Conservation (phyloP, 352 stramenopile genomes). For the Phytophthora citrophthora region DNA sequence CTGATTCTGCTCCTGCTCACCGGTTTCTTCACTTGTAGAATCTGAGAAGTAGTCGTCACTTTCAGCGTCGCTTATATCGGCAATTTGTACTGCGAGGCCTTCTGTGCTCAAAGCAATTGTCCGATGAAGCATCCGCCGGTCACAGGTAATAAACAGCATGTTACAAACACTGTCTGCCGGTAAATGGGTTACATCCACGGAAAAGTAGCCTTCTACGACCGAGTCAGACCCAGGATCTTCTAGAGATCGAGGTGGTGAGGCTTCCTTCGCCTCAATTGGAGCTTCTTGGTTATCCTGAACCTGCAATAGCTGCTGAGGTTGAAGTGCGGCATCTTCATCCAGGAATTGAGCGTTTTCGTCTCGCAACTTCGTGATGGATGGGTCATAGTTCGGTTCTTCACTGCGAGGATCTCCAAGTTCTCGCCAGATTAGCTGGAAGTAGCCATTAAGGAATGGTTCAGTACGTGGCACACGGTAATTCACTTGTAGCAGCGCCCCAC, state of each 20-base stretch:
- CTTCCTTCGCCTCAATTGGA: neutral
- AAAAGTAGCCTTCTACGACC: conserved; percentile 45
- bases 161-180: conserved; percentile 55
- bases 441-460: conserved; percentile 56
- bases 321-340: conserved; percentile 30
- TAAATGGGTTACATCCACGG: conserved; percentile 51
- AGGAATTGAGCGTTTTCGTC: conserved; percentile 38
- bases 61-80: conserved; percentile 30
- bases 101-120: conserved; percentile 67
- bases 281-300: conserved; percentile 3
- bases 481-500: conserved; percentile 41
- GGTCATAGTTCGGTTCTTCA: conserved; percentile 61
- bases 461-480: conserved; percentile 51
- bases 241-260: conserved; percentile 13
- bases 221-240: conserved; percentile 30
- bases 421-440: conserved; percentile 77
- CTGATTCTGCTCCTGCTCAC: conserved; percentile 22
- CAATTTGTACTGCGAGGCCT: conserved; percentile 42
- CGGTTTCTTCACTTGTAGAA: conserved; percentile 25
- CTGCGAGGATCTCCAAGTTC: conserved; percentile 49
- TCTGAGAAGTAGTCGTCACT: conserved; percentile 36
- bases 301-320: conserved; percentile 20
- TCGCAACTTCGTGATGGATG: conserved; percentile 38
- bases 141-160: conserved; percentile 66
- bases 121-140: conserved; percentile 61